Evolutionary conservation across 345 rosid genomes (phyloP), one percentile per base, ranked within the genome.

Genomic region (Populus euphratica): DNA sequence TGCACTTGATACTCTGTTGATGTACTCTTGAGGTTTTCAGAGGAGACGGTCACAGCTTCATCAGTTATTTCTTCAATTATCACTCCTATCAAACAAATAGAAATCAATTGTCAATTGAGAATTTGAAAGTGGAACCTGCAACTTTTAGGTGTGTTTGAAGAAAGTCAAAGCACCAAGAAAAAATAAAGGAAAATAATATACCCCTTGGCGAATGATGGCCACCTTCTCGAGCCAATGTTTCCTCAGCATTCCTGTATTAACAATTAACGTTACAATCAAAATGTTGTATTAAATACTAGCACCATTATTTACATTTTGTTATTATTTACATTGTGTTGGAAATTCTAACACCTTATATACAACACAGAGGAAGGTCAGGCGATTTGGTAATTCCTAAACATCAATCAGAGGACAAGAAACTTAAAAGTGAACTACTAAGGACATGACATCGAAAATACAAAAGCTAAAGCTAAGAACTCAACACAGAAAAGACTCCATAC

Each of bases 51-150:
- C 78, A 27, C 78, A 43, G 33, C 80, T 80, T 91, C 91, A 86
- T 91, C 98, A 73, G 89, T 87, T 81, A 92, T 88, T 70, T 93
- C 98, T 89, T 92, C 94, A 81, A 93, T 89, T 65, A 86, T 82
- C 74, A 92, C 77, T 73, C 88, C 97, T 93, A 75, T 72, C 38
- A 76, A 69, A 78, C 59, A 79, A 68, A 47, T 72, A 56, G 50
- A 44, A 16, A 70, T 62, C 69, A 73, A 18, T 31, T 33, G 18
- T 23, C 43, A 33, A 68, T 20, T 49, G 36, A 68, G 64, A 62
- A 54, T 23, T 23, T 67, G 31, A 21, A 49, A 78, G 33, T 16
- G 18, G 33, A 47, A 41, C 67, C 11, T 20, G 36, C 6, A 50
- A 14, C 49, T 78, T 20, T 36, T 44, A 70, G 50, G 64, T 2